These are phyloP conservation scores for Leccinellum rugosiceps DNA, from an alignment of 768 basidiomycete species.

Conservation along the genomic window DNA sequence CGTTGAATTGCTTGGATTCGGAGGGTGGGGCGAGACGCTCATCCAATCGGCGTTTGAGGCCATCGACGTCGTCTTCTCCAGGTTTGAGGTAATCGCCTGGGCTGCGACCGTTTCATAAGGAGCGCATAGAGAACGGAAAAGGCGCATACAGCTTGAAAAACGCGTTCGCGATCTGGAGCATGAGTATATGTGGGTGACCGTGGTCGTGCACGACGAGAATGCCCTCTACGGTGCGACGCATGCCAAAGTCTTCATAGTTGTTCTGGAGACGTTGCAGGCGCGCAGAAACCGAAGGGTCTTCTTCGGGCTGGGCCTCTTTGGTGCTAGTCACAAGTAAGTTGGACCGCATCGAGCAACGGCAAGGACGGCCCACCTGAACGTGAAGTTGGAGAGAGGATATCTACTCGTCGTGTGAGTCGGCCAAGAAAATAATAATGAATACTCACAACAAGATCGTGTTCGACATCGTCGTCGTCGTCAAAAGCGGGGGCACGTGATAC, in stretches of 20 bases:
- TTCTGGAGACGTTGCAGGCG: constrained; percentile 91
- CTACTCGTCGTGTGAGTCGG: constrained; percentile 33
- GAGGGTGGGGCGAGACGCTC: constrained; percentile 81
- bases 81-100: constrained; percentile 99
- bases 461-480: constrained; percentile 32
- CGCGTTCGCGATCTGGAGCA: constrained; percentile 97
- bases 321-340: constrained; percentile 51
- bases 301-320: constrained; percentile 95
- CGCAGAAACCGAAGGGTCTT: constrained; percentile 94
- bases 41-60: constrained; percentile 85
- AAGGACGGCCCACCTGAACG: constrained; percentile 62
- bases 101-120: constrained; percentile 35
- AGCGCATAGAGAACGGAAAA: not conserved
- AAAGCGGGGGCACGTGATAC: constrained; percentile 14
- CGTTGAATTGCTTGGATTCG: constrained; percentile 72
- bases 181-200: constrained; percentile 95
- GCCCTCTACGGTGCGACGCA: constrained; percentile 91
- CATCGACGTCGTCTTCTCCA: constrained; percentile 89
- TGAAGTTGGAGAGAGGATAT: constrained; percentile 87
- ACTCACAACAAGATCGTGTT: constrained; percentile 50
- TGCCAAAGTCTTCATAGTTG: constrained; percentile 96
- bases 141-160: constrained; percentile 94
- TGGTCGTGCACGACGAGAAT: constrained; percentile 85
- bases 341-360: not conserved
- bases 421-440: not conserved